Percentiles rank a stretch among this genome's conserved stretches.
phyloP scores from a whole-genome alignment of 768 basidiomycete genomes.

The Paxillus involutus region DNA sequence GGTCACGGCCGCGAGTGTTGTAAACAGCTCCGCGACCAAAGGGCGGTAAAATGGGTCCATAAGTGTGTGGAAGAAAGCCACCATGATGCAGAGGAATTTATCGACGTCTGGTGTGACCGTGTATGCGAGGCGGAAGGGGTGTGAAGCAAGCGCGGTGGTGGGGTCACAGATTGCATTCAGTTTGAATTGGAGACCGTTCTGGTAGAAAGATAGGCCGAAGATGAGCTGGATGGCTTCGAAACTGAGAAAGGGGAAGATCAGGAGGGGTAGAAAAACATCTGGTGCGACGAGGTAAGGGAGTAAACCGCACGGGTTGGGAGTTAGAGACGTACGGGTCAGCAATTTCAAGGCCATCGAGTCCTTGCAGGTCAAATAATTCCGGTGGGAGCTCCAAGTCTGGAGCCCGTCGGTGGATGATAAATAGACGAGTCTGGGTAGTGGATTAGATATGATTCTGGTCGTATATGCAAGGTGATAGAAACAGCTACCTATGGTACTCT shows the following conservation, averaged over 20 bases:
- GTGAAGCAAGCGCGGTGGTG: background rate
- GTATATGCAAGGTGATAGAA: no score
- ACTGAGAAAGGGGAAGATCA: constrained; percentile 17
- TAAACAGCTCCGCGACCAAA: constrained; percentile 13
- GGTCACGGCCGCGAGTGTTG: constrained; percentile 14
- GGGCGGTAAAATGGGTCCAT: constrained; percentile 16
- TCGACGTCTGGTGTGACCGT: constrained; percentile 40
- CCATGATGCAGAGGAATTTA: constrained; percentile 40
- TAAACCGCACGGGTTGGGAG: background rate
- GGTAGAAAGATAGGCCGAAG: constrained; percentile 10
- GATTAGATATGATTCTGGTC: no score
- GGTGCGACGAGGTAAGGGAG: background rate
- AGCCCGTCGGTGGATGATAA: no score
- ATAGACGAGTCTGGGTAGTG: no score
- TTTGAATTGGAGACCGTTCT: constrained; percentile 9
- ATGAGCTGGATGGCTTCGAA: constrained; percentile 9
- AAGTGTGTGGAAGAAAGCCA: constrained; percentile 45
- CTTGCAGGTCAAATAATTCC: background rate
- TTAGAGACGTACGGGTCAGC: background rate
- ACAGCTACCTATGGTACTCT: no score
- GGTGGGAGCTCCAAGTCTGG: background rate
- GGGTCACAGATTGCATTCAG: constrained; percentile 35
- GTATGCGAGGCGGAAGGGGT: constrained; percentile 40
- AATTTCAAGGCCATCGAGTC: background rate
- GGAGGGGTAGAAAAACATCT: constrained; percentile 17